phyloP scores from a whole-genome alignment of 148 eudicot genomes.

The Diospyros kaki region DNA sequence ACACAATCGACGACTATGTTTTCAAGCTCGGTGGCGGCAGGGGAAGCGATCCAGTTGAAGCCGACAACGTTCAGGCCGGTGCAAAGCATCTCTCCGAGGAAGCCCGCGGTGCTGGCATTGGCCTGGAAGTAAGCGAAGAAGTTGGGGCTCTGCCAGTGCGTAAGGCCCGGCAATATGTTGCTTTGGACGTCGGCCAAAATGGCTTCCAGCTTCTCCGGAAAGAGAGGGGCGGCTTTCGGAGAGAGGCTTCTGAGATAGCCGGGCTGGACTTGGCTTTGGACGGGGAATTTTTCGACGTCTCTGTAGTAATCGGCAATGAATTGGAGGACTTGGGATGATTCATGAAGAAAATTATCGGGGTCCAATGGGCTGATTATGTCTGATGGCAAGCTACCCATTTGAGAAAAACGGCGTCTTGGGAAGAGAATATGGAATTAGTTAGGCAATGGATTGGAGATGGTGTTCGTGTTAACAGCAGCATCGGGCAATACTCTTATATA shows the following conservation, averaged over 20 bases:
- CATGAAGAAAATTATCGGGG: neutral
- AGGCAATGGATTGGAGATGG: too few relatives aligned
- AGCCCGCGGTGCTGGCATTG: slow-evolving; percentile 27
- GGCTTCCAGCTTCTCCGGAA: slow-evolving; percentile 25
- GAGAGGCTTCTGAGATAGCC: slow-evolving; percentile 24
- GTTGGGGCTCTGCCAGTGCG: slow-evolving; percentile 57
- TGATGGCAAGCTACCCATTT: neutral
- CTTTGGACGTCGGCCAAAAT: slow-evolving; percentile 30
- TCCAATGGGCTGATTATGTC: neutral
- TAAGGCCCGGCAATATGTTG: slow-evolving; percentile 39
- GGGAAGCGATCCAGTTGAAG: slow-evolving; percentile 47
- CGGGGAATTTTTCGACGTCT: slow-evolving; percentile 33
- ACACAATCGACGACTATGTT: slow-evolving; percentile 47
- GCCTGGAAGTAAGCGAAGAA: slow-evolving; percentile 40
- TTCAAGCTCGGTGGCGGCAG: slow-evolving; percentile 53
- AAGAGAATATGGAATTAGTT: too few relatives aligned
- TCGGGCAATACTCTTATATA: too few relatives aligned
- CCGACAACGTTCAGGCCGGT: slow-evolving; percentile 42
- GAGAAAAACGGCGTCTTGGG: too few relatives aligned
- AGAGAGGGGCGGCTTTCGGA: slow-evolving; percentile 21
- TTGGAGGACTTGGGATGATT: neutral
- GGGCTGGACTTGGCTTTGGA: slow-evolving; percentile 40
- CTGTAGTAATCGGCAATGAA: slow-evolving; percentile 29
- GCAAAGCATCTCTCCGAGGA: slow-evolving; percentile 37
- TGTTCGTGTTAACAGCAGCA: too few relatives aligned